Evolutionary conservation across 768 basidiomycete species (phyloP), one percentile per base, ranked within the genome.

Genomic region (Royoungia palumana): DNA sequence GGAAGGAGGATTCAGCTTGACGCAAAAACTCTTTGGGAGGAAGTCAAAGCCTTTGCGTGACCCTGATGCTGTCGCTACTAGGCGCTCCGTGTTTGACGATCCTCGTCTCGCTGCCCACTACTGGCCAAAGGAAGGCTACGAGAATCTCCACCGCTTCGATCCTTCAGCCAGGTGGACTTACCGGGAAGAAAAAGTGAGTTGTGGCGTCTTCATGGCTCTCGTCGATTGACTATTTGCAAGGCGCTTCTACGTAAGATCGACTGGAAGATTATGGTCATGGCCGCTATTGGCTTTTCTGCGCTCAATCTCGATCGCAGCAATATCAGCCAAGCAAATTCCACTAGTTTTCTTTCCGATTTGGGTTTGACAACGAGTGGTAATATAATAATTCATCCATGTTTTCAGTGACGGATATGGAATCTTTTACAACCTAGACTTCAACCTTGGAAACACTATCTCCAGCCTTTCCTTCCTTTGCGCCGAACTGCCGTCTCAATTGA

Each of bases 401-500:
- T 2, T 20, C 27, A 13, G 17, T 36, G 24, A 20, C 24, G 13
- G 5, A 24, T n/a, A 20, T 14, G 6, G 35, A 6, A 6, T 17
- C 1, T 1, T 25, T 25, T 13, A 24, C 14, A 24, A 9, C 22
- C 41, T 22, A 80, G 79, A 81, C 47, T 82, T 72, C 61, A 82
- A 82, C 57, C 50, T 72, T 35, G 81, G 81, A 7, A 84, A 80
- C 56, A 76, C 73, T 0, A 50, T 85, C 3, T 79, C 77, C 55
- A 73, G 74, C 19, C 57, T 81, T 2, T 49, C 76, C 9, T 82
- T 81, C 60, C 60, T 81, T 19, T 69, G 62, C 32, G 80, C 81
- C 0, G 82, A 84, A 55, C 62, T 85, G 16, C 82, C 83, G 8
- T 83, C 82, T 11, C 82, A 83, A 48, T 65, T 84, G 13, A 64